A percentile compares a stretch with the other conserved stretches of the same genome.
Conservation (phyloP, 176 grass and related monocot genomes). For the Oryza brachyantha region DNA sequence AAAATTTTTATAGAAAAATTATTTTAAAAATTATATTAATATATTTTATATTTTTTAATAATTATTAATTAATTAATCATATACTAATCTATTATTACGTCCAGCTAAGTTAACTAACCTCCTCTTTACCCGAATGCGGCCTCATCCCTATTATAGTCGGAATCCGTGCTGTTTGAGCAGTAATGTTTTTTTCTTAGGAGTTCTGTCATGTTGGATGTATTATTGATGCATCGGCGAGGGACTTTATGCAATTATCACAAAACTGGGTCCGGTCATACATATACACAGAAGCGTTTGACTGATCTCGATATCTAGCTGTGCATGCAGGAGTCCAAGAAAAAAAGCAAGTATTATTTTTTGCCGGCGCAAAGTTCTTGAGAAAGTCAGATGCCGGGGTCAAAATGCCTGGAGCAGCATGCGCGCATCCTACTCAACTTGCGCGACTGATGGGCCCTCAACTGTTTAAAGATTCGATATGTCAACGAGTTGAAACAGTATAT, state of each 20-base stretch:
- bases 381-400: constrained; percentile 3
- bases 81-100: too few relatives aligned
- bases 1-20: too few relatives aligned
- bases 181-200: neutral
- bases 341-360: neutral
- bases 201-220: neutral
- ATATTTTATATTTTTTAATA: too few relatives aligned
- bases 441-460: constrained; percentile 15
- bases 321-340: neutral
- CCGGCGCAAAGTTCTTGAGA: neutral
- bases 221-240: neutral
- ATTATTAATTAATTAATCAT: too few relatives aligned
- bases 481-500: constrained; percentile 13
- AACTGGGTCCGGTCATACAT: neutral
- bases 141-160: neutral
- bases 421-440: constrained; percentile 34
- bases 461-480: constrained; percentile 16
- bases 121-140: too few relatives aligned
- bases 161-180: neutral
- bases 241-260: neutral
- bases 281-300: neutral
- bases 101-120: too few relatives aligned
- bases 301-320: neutral
- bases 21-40: too few relatives aligned
- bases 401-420: neutral